Base-by-base conservation (phyloP, 345 rosid genomes). In the Euphorbia lathyris region DNA sequence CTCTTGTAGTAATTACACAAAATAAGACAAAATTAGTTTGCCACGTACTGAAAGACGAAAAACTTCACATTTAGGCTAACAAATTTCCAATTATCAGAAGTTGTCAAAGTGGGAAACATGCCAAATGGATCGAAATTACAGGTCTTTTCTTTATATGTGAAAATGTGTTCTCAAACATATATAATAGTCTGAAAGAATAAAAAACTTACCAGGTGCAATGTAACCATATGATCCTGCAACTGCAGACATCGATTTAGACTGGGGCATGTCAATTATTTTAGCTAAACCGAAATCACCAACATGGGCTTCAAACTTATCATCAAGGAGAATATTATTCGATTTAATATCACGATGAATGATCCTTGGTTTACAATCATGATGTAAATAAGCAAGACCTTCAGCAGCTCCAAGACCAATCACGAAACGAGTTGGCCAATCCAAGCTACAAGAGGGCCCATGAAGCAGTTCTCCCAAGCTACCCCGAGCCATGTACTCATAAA, bases 211-310 rank as follows among this genome's bases (percentile, higher is more conserved):
- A 79, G 94, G 97, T 69, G 97, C 92, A 23, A 91, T 91, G 77
- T 88, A 91, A n/a, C 94, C 97, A 63, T 91, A 91, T 51, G 97
- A 91, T 72, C 97, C 97, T 59, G 94, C 97, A 69, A 88, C 82
- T 22, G 97, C 90, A 25, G 94, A 88, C 92, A 91, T 88, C 57
- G 97, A 88, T 66, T 91, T 91, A 27, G 97, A 88, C 70, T 74
- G 81, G 43, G 94, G 83, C 60, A 90, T 76, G 74, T 91, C 94
- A 22, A 88, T 86, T 70, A 91, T 70, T 81, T 91, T 91, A 1
- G 97, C 94, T 66, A 90, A 76, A 20, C 97, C 97, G 75, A 90
- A 90, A 72, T 90, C 97, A 62, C 97, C 97, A 4, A 90, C 97
- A 83, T 90, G 94, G 75, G 97, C 94, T 65, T 88, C 83, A 45